phyloP scores from a whole-genome alignment of 148 eudicot genomes.

The Nyssa sinensis region DNA sequence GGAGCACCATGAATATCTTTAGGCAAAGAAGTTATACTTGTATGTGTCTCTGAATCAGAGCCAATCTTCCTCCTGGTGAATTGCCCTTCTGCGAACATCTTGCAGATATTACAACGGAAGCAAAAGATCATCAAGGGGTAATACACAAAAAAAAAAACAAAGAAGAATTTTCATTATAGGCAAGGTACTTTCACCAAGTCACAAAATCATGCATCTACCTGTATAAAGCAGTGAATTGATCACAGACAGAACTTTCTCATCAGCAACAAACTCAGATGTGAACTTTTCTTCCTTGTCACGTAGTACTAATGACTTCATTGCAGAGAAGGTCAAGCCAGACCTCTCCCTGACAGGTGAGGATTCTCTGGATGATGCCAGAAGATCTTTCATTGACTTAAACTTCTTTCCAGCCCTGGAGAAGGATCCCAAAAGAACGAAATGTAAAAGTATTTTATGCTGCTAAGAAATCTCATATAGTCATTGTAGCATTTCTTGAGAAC shows the following conservation, averaged over 20 bases:
- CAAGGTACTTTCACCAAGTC: slow-evolving; percentile 9
- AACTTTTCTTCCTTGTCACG: slow-evolving; percentile 76
- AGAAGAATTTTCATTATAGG: background rate
- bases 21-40: slow-evolving; percentile 48
- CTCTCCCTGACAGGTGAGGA: slow-evolving; percentile 89
- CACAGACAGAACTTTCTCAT: slow-evolving; percentile 57
- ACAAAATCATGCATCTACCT: slow-evolving; percentile 48
- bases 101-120: slow-evolving; percentile 70
- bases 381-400: slow-evolving; percentile 62
- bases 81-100: slow-evolving; percentile 90
- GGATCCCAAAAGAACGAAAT: background rate
- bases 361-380: slow-evolving; percentile 59
- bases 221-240: slow-evolving; percentile 64
- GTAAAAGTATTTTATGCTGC: background rate
- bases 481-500: background rate
- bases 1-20: slow-evolving; percentile 94
- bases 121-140: slow-evolving; percentile 50
- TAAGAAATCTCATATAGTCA: background rate
- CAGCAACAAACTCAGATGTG: slow-evolving; percentile 57
- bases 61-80: slow-evolving; percentile 54
- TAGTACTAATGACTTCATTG: slow-evolving; percentile 73
- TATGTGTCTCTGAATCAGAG: slow-evolving; percentile 40
- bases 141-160: slow-evolving; percentile 10
- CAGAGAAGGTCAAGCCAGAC: slow-evolving; percentile 66
- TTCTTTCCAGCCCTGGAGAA: slow-evolving; percentile 62